Conservation (phyloP, 148 eudicot genomes). For the Linanthus parryae region DNA sequence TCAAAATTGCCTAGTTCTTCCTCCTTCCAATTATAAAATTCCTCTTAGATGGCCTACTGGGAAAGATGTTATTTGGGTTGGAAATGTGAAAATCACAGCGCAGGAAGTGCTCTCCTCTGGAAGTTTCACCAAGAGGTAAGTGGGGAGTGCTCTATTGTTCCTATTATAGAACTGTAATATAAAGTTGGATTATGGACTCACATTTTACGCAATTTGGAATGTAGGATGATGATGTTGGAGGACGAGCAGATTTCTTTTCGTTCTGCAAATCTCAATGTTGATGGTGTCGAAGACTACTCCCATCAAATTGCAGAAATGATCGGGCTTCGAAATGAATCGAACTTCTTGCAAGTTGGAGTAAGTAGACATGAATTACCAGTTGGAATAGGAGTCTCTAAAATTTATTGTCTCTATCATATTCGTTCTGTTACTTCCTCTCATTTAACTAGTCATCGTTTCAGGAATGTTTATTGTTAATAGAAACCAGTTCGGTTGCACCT, state of each 20-base stretch:
- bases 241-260: constrained; percentile 95
- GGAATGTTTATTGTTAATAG: no score
- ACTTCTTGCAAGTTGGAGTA: constrained; percentile 87
- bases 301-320: constrained; percentile 99
- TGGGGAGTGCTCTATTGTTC: constrained; percentile 8
- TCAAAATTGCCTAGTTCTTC: constrained; percentile 61
- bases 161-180: not conserved
- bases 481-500: no score
- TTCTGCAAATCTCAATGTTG: constrained; percentile 68
- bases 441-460: no score
- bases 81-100: constrained; percentile 89
- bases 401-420: constrained; percentile 1
- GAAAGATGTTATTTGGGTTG: constrained; percentile 93
- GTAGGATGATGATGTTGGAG: constrained; percentile 99
- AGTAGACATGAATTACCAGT: constrained; percentile 17
- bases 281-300: constrained; percentile 91
- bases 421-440: no score
- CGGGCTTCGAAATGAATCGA: constrained; percentile 87
- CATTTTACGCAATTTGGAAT: constrained; percentile 9
- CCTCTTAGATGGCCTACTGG: constrained; percentile 98
- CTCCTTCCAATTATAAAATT: constrained; percentile 69
- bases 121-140: constrained; percentile 93
- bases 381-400: not conserved
- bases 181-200: constrained; percentile 3
- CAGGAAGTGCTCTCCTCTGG: constrained; percentile 97